phyloP scores from a whole-genome alignment of 305 asterid genomes.

The Rubia peregrina region DNA sequence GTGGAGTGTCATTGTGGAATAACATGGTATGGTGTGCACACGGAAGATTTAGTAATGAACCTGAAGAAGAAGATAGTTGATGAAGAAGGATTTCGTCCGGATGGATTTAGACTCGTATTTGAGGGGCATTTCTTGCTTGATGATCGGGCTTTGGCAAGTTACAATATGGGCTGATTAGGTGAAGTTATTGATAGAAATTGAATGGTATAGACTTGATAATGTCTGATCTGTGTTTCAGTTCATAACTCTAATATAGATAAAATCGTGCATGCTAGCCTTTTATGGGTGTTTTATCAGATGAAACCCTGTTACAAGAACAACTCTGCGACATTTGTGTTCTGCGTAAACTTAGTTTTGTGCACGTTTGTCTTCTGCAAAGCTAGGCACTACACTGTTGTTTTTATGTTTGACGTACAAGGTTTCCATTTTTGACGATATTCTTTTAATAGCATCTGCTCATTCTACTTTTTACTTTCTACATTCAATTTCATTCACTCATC shows the following conservation, averaged over 20 bases:
- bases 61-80: constrained; percentile 16
- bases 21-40: constrained; percentile 7
- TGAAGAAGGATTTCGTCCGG: neutral
- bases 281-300: neutral
- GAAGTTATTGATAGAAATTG: neutral
- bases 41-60: constrained; percentile 8
- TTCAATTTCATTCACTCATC: too few species aligned
- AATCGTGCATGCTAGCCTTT: neutral
- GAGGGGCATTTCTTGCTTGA: neutral
- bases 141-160: neutral
- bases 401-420: too few species aligned
- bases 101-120: neutral
- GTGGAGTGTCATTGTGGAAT: constrained; percentile 1
- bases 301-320: neutral
- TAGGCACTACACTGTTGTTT: too few species aligned
- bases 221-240: neutral
- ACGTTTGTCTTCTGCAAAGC: too few species aligned
- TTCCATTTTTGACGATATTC: too few species aligned
- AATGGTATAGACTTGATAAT: neutral
- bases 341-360: too few species aligned
- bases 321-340: neutral
- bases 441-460: too few species aligned
- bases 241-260: too few species aligned
- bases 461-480: too few species aligned
- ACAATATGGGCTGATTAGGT: neutral